Evolutionary conservation across 768 basidiomycete species (phyloP).

Genomic region (Boletus subparvulus): DNA sequence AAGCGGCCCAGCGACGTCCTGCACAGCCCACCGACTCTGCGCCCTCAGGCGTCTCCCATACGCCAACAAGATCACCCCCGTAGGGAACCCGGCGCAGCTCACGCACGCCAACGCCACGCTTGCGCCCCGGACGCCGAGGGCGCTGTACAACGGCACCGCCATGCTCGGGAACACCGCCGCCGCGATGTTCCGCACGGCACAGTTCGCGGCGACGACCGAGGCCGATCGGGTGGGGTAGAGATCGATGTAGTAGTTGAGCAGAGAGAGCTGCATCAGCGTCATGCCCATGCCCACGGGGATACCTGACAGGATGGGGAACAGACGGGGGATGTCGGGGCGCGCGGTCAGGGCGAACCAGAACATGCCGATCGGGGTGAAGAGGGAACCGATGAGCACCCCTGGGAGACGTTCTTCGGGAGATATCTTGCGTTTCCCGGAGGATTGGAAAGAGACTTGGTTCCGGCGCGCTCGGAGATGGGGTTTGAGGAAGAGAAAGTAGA

Average conservation of each 20-base stretch:
- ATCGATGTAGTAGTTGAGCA: slow-evolving; percentile 32
- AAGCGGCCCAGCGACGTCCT: slow-evolving; percentile 8
- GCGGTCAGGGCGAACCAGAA: slow-evolving; percentile 29
- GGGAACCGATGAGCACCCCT: slow-evolving; percentile 23
- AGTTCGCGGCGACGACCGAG: slow-evolving; percentile 30
- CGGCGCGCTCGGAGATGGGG: slow-evolving; percentile 18
- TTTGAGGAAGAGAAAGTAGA: slow-evolving; percentile 29
- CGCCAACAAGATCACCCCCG: slow-evolving; percentile 17
- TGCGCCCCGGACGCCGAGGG: slow-evolving; percentile 19
- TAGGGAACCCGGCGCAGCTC: slow-evolving; percentile 26
- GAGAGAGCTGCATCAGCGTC: slow-evolving; percentile 28
- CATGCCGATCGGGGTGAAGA: slow-evolving; percentile 30
- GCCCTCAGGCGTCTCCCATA: slow-evolving; percentile 24
- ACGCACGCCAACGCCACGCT: slow-evolving; percentile 20
- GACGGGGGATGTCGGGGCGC: slow-evolving; percentile 4
- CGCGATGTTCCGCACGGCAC: slow-evolving; percentile 21
- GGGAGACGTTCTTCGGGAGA: slow-evolving; percentile 30
- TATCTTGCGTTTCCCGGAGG: slow-evolving; percentile 22
- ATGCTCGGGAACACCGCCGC: slow-evolving; percentile 26
- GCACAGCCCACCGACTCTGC: slow-evolving; percentile 26
- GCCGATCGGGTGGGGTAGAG: slow-evolving; percentile 32
- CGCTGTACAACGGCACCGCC: slow-evolving; percentile 23
- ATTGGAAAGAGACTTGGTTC: slow-evolving; percentile 16
- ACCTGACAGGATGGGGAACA: slow-evolving; percentile 21
- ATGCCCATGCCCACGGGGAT: slow-evolving; percentile 30